Conservation (phyloP, 805 yeast species). For the Grigorovia yakushimaensis region DNA sequence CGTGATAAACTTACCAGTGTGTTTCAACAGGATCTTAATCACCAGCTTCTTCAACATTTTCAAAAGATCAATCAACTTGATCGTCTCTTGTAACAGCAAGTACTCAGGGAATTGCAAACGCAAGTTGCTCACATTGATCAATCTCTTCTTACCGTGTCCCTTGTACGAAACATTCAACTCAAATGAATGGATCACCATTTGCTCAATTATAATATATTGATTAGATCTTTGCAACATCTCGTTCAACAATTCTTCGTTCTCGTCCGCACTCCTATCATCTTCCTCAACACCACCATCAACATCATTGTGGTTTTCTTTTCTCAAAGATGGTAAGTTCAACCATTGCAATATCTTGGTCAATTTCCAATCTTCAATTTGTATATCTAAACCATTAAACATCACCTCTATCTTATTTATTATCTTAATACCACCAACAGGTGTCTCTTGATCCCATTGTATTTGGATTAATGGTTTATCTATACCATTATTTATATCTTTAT, state of each 20-base stretch:
- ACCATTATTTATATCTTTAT: conserved; percentile 3
- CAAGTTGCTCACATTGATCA: conserved; percentile 72
- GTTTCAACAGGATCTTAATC: conserved; percentile 47
- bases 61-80: conserved; percentile 65
- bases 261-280: conserved; percentile 7
- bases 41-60: conserved; percentile 51
- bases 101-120: conserved; percentile 55
- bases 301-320: not conserved
- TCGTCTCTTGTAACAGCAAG: conserved; percentile 48
- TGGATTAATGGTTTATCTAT: conserved; percentile 29
- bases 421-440: conserved; percentile 87
- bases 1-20: conserved; percentile 70
- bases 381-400: conserved; percentile 51
- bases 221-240: conserved; percentile 72
- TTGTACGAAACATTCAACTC: conserved; percentile 62
- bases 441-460: conserved; percentile 67
- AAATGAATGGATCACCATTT: conserved; percentile 42
- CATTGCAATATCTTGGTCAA: conserved; percentile 55
- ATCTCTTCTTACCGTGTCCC: conserved; percentile 58
- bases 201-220: conserved; percentile 56
- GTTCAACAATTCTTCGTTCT: conserved; percentile 16
- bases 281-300: conserved; percentile 1
- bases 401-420: conserved; percentile 59
- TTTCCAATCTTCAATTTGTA: conserved; percentile 65
- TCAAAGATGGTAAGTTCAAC: conserved; percentile 28